Conservation (phyloP, 1,284 basidiomycete species). For the Agaricales sp. region DNA sequence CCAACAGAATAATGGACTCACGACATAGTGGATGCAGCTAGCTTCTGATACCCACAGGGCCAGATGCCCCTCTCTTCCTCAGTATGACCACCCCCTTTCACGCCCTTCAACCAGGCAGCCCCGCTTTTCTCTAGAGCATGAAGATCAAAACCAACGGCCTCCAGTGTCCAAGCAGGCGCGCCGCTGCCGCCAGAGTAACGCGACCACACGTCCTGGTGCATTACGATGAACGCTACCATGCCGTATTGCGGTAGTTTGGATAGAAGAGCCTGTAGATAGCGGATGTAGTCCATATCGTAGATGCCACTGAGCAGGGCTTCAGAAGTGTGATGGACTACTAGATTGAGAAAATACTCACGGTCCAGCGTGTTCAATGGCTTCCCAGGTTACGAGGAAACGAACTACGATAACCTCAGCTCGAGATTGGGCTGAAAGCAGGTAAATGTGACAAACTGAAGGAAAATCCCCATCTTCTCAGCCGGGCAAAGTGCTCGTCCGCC, state of each 20-base stretch:
- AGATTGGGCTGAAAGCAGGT: slow-evolving; percentile 2
- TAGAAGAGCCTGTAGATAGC: slow-evolving; percentile 70
- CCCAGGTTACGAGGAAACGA: slow-evolving; percentile 91
- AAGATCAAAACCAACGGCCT: slow-evolving; percentile 72
- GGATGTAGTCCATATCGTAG: slow-evolving; percentile 79
- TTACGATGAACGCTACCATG: slow-evolving; percentile 69
- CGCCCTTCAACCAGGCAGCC: slow-evolving; percentile 77
- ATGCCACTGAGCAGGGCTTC: slow-evolving; percentile 41
- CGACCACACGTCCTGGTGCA: slow-evolving; percentile 95
- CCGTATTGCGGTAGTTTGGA: slow-evolving; percentile 75
- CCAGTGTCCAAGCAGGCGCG: slow-evolving; percentile 87
- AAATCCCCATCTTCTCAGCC: slow-evolving; percentile 78
- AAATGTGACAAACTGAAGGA: slow-evolving; percentile 55
- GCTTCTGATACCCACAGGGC: slow-evolving; percentile 88
- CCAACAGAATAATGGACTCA: slow-evolving; percentile 26
- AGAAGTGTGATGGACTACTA: no score
- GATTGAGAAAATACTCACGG: slow-evolving; percentile 64
- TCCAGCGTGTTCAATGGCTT: slow-evolving; percentile 87
- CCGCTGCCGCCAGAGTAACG: slow-evolving; percentile 89
- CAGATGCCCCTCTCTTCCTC: slow-evolving; percentile 74
- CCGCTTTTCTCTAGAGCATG: slow-evolving; percentile 67
- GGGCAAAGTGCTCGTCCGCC: slow-evolving; percentile 73
- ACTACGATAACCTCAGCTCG: slow-evolving; percentile 32
- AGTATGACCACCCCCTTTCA: slow-evolving; percentile 61
- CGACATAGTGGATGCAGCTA: slow-evolving; percentile 84